Evolutionary conservation across 2,329 filamentous ascomycete genomes (phyloP).

Genomic region (Tolypocladium album): DNA sequence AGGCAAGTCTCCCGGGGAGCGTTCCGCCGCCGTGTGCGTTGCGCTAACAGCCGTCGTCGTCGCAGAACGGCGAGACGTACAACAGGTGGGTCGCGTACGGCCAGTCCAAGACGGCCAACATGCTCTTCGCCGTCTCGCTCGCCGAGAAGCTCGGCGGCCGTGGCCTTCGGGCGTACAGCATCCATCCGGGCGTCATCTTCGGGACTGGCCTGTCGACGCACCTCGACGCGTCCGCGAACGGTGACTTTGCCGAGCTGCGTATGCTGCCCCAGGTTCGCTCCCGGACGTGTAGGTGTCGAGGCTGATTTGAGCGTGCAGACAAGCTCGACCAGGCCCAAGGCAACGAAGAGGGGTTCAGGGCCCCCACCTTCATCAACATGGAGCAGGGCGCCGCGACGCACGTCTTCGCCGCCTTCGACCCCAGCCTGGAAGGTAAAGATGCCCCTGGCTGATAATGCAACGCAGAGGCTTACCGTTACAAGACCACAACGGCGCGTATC

Average conservation of each 20-base stretch:
- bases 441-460: background rate
- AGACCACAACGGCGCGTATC: conserved; percentile 19
- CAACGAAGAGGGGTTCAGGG: conserved; percentile 12
- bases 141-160: conserved; percentile 19
- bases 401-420: conserved; percentile 26
- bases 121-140: conserved; percentile 19
- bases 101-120: conserved; percentile 27
- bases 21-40: too few relatives aligned
- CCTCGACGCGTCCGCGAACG: conserved; percentile 9
- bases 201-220: conserved; percentile 11
- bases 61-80: conserved; percentile 18
- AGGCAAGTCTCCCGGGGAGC: conserved; percentile 10
- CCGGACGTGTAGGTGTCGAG: background rate
- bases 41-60: background rate
- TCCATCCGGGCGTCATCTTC: conserved; percentile 21
- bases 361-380: conserved; percentile 8
- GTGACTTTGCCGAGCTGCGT: conserved; percentile 10
- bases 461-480: conserved; percentile 1
- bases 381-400: conserved; percentile 22
- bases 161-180: conserved; percentile 19
- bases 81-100: conserved; percentile 23
- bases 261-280: background rate
- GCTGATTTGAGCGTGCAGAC: conserved; percentile 5
- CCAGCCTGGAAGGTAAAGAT: conserved; percentile 14
- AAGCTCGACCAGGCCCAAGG: conserved; percentile 9